A percentile compares a stretch with the other conserved stretches of the same genome.
phyloP scores from a whole-genome alignment of 768 basidiomycete genomes.

The Boletus tylopilopsis region DNA sequence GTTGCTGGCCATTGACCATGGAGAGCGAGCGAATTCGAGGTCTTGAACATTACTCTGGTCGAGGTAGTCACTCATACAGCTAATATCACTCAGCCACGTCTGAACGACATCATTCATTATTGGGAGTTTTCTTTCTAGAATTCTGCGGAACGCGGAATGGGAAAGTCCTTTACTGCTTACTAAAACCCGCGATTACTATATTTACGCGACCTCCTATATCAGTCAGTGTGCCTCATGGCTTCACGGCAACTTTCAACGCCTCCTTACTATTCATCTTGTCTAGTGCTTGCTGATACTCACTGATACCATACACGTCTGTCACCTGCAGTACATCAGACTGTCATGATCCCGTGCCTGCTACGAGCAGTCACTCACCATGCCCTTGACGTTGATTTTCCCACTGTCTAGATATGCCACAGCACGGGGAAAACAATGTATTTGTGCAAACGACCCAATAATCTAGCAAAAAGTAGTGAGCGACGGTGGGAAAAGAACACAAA shows the following conservation, averaged over 20 bases:
- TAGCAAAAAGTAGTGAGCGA: conserved; percentile 23
- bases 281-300: conserved; percentile 62
- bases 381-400: conserved; percentile 74
- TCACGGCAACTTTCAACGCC: conserved; percentile 54
- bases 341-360: not conserved
- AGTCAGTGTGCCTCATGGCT: conserved; percentile 46
- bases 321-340: conserved; percentile 8
- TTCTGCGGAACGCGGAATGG: too few relatives aligned
- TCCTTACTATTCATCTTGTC: conserved; percentile 65
- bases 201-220: too few relatives aligned
- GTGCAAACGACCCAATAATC: conserved; percentile 87
- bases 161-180: too few relatives aligned
- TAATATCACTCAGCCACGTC: too few relatives aligned
- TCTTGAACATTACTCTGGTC: too few relatives aligned
- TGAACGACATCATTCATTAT: too few relatives aligned
- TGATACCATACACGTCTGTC: conserved; percentile 57
- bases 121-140: too few relatives aligned
- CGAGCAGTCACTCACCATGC: conserved; percentile 46
- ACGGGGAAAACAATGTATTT: conserved; percentile 82
- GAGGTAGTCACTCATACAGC: too few relatives aligned
- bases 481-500: not conserved
- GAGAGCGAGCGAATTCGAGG: too few relatives aligned
- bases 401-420: conserved; percentile 82
- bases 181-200: too few relatives aligned
- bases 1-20: too few relatives aligned